phyloP scores from a whole-genome alignment of 2,329 filamentous ascomycete species.

The Exophiala spinifera region DNA sequence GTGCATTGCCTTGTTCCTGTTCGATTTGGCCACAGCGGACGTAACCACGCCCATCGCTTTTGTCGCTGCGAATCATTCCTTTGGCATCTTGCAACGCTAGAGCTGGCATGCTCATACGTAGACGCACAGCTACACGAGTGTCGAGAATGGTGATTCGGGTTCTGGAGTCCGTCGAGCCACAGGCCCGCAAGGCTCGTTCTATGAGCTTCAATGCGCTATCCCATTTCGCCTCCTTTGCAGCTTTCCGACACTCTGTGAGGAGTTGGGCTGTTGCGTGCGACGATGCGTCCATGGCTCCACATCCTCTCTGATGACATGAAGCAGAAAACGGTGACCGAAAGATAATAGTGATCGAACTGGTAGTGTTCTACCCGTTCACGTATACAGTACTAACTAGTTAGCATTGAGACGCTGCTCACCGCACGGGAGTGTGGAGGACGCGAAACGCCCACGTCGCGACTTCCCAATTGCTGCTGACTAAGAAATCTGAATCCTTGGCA shows the following conservation, averaged over 20 bases:
- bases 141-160: slow-evolving; percentile 37
- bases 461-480: no score
- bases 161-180: neutral
- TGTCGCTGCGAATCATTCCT: slow-evolving; percentile 52
- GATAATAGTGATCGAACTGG: no score
- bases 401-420: no score
- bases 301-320: no score
- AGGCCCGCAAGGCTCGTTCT: slow-evolving; percentile 9
- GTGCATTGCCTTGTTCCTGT: slow-evolving; percentile 46
- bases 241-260: neutral
- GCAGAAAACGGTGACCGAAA: no score
- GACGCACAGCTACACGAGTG: slow-evolving; percentile 32
- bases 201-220: slow-evolving; percentile 7
- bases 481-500: no score
- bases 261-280: slow-evolving; percentile 4
- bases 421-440: no score
- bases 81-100: slow-evolving; percentile 56
- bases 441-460: no score
- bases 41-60: slow-evolving; percentile 56
- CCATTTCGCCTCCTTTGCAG: slow-evolving; percentile 15
- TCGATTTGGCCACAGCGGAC: slow-evolving; percentile 52
- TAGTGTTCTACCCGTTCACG: no score
- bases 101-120: slow-evolving; percentile 51
- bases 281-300: neutral
- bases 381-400: no score